Percentiles rank a stretch among this genome's conserved stretches.
These are phyloP conservation scores for Nakaseomyces sp. DNA, from an alignment of 1,139 yeast genomes.

Conservation along the genomic window DNA sequence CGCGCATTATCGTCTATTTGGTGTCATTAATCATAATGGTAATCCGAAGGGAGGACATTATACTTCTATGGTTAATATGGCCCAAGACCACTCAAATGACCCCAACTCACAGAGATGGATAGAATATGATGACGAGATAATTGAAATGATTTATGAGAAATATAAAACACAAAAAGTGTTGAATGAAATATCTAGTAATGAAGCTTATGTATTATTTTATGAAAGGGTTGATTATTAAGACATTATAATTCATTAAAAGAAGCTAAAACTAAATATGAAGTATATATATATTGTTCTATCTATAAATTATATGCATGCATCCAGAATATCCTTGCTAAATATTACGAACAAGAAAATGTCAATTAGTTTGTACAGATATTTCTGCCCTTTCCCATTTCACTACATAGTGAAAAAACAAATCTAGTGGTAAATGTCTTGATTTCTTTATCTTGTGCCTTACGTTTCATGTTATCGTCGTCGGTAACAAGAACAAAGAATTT, in stretches of 20 bases:
- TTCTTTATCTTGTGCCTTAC: conserved; percentile 54
- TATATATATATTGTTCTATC: conserved; percentile 1
- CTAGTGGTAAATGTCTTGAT: conserved; percentile 34
- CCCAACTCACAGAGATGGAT: conserved; percentile 44
- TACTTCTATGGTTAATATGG: conserved; percentile 52
- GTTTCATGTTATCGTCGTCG: conserved; percentile 65
- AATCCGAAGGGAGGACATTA: conserved; percentile 62
- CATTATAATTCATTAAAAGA: background rate
- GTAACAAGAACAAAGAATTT: conserved; percentile 56
- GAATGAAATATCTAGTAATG: conserved; percentile 42
- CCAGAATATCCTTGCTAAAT: conserved; percentile 7
- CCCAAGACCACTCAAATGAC: conserved; percentile 25
- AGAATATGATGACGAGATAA: conserved; percentile 57
- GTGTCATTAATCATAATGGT: conserved; percentile 59
- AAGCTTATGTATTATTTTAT: conserved; percentile 68
- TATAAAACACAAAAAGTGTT: conserved; percentile 26
- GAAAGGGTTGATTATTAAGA: conserved; percentile 34
- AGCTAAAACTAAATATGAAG: background rate
- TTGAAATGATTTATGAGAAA: conserved; percentile 15
- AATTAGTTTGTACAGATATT: conserved; percentile 25
- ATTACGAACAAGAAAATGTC: background rate
- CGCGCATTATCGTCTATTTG: conserved; percentile 44
- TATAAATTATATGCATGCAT: conserved; percentile 9
- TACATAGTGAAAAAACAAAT: conserved; percentile 29
- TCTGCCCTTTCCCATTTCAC: conserved; percentile 22